Evolutionary conservation across 148 eudicot species (phyloP).

Genomic region (Pouteria glomerata): DNA sequence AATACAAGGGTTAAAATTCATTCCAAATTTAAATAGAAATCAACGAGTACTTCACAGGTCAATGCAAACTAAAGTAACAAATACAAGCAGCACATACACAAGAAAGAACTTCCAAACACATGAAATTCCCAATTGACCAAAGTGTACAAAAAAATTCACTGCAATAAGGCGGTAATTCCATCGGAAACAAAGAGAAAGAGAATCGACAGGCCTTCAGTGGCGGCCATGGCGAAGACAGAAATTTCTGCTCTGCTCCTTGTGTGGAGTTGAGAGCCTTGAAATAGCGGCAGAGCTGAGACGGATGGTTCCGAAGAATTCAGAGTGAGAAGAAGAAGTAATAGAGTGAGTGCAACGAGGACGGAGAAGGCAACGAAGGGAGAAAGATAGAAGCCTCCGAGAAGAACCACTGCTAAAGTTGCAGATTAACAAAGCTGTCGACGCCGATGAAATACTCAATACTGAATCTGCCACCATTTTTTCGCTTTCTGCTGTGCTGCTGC

Average conservation of each 20-base stretch:
- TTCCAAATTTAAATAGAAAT: not conserved
- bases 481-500: not conserved
- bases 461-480: slow-evolving; percentile 33
- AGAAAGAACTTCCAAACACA: no score
- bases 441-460: slow-evolving; percentile 13
- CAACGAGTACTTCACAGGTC: no score
- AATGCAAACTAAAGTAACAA: no score
- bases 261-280: slow-evolving; percentile 15
- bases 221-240: slow-evolving; percentile 62
- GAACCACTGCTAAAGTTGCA: slow-evolving; percentile 45
- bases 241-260: slow-evolving; percentile 23
- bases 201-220: slow-evolving; percentile 30
- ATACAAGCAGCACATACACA: no score
- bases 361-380: slow-evolving; percentile 33
- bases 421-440: slow-evolving; percentile 28
- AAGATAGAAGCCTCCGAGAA: slow-evolving; percentile 25
- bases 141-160: not conserved
- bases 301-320: slow-evolving; percentile 40
- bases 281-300: slow-evolving; percentile 18
- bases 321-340: slow-evolving; percentile 27
- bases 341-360: slow-evolving; percentile 13
- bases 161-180: not conserved
- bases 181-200: not conserved
- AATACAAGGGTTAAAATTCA: not conserved
- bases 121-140: no score